Evolutionary conservation across 2,329 filamentous ascomycete genomes (phyloP).

Genomic region (Lachnellula suecica): DNA sequence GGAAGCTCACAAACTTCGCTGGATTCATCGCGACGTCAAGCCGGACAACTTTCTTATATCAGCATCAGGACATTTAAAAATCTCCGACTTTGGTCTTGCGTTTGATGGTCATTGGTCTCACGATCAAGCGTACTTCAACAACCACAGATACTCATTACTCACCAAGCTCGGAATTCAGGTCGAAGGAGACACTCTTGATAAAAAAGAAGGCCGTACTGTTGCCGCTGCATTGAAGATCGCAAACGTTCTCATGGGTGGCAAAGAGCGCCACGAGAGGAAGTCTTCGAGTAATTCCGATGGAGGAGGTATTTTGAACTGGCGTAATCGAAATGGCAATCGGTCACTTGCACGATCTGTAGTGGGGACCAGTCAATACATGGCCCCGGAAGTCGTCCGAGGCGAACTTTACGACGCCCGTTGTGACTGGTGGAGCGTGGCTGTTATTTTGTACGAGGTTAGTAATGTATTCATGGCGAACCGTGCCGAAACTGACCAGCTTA

Average conservation of each 20-base stretch:
- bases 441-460: constrained; percentile 81
- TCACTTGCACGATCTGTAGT: constrained; percentile 81
- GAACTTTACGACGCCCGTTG: constrained; percentile 87
- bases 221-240: constrained; percentile 39
- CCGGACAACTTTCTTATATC: constrained; percentile 96
- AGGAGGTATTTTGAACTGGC: constrained; percentile 65
- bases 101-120: constrained; percentile 97
- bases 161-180: constrained; percentile 74
- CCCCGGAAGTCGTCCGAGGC: constrained; percentile 84
- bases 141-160: constrained; percentile 76
- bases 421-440: constrained; percentile 95
- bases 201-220: constrained; percentile 48
- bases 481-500: constrained; percentile 24
- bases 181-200: constrained; percentile 72
- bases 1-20: constrained; percentile 59
- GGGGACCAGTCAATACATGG: constrained; percentile 98
- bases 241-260: constrained; percentile 38
- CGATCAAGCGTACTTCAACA: constrained; percentile 82
- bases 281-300: constrained; percentile 23
- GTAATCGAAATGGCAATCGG: constrained; percentile 67
- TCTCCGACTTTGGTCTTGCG: constrained; percentile 92
- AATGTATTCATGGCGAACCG: neutral
- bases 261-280: constrained; percentile 39
- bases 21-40: constrained; percentile 95
- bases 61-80: constrained; percentile 85